These are phyloP conservation scores for Diaporthe sp. DNA, from an alignment of 2,329 filamentous ascomycete genomes.

Conservation along the genomic window DNA sequence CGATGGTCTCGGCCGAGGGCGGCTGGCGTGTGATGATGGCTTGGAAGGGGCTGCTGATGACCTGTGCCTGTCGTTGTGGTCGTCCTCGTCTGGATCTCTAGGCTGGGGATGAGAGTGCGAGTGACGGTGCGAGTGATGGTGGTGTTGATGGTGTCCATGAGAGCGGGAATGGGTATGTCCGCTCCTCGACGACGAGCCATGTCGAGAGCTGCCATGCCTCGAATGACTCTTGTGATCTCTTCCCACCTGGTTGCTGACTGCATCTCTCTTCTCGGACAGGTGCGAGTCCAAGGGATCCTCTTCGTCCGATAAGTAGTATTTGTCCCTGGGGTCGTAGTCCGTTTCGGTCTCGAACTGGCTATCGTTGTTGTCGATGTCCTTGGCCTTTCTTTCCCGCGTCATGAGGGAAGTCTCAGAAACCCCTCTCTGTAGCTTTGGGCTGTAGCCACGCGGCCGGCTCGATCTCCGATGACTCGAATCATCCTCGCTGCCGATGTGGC, in stretches of 20 bases:
- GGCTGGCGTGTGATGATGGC: slow-evolving; percentile 1
- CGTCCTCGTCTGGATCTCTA: neutral
- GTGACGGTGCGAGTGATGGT: neutral
- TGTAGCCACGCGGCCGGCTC: slow-evolving; percentile 15
- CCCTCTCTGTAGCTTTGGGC: slow-evolving; percentile 20
- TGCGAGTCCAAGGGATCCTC: slow-evolving; percentile 29
- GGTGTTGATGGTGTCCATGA: slow-evolving; percentile 25
- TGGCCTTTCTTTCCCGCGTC: slow-evolving; percentile 15
- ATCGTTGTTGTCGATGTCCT: slow-evolving; percentile 13
- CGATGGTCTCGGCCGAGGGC: slow-evolving; percentile 28
- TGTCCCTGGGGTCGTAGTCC: slow-evolving; percentile 38
- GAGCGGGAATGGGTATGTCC: neutral
- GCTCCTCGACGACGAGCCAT: neutral
- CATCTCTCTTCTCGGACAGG: neutral
- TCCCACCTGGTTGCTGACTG: neutral
- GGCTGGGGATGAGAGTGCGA: slow-evolving; percentile 24
- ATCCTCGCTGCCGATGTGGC: slow-evolving; percentile 30
- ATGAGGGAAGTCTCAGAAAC: slow-evolving; percentile 30
- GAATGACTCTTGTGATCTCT: slow-evolving; percentile 19
- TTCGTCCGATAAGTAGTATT: slow-evolving; percentile 37
- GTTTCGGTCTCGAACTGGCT: slow-evolving; percentile 31
- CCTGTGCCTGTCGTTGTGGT: slow-evolving; percentile 5
- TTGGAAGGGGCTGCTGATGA: slow-evolving; percentile 10
- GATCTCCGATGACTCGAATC: slow-evolving; percentile 9
- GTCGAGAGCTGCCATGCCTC: slow-evolving; percentile 6